Evolutionary conservation across 2,329 filamentous ascomycete species (phyloP).

Genomic region (Alternaria triticina): DNA sequence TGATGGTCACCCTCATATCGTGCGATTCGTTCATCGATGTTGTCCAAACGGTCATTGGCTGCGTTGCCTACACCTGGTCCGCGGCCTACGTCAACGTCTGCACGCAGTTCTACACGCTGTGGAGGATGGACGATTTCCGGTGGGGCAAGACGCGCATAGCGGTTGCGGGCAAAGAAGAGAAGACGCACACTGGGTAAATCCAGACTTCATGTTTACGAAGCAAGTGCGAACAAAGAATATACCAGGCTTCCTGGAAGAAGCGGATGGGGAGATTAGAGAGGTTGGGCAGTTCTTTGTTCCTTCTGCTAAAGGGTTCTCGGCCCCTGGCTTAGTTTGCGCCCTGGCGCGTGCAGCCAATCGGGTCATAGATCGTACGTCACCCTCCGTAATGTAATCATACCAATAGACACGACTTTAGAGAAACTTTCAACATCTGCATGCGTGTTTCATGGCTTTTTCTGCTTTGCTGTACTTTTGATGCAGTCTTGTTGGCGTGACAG

Average conservation of each 20-base stretch:
- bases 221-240: not conserved
- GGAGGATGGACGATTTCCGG: slow-evolving; percentile 7
- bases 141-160: slow-evolving; percentile 9
- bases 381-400: not conserved
- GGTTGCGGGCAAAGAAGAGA: not conserved
- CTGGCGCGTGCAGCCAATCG: not conserved
- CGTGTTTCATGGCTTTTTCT: not conserved
- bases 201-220: not conserved
- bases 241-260: not conserved
- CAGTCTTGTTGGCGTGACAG: not conserved
- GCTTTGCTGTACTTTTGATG: not conserved
- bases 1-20: not conserved
- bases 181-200: not conserved
- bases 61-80: not conserved
- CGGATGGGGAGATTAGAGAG: not conserved
- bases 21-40: not conserved
- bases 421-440: not conserved
- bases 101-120: slow-evolving; percentile 3
- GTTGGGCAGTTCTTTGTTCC: not conserved
- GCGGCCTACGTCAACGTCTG: not conserved
- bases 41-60: not conserved
- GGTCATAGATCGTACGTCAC: not conserved
- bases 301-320: not conserved
- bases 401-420: not conserved
- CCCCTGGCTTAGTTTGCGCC: not conserved